Conservation (phyloP, 2,329 filamentous ascomycete species). For the Rhinocladiella similis region DNA sequence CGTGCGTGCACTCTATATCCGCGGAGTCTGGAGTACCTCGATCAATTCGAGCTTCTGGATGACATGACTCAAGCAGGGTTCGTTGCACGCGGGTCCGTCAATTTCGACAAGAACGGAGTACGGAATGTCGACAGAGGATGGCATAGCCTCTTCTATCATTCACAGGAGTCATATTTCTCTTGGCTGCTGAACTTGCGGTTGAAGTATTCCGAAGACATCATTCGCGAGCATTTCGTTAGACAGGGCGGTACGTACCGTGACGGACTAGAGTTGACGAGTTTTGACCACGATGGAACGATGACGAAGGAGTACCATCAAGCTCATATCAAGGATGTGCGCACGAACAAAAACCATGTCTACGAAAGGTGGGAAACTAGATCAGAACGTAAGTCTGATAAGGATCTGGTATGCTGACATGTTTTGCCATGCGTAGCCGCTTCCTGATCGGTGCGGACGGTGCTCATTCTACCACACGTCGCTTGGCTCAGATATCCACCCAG, state of each 20-base stretch:
- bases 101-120: conserved; percentile 1
- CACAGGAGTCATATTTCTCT: background rate
- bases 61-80: background rate
- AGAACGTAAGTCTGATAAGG: no score
- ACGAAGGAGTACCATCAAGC: no score
- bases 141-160: conserved; percentile 1
- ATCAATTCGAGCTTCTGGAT: conserved; percentile 3
- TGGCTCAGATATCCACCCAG: no score
- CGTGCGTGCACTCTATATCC: conserved; percentile 1
- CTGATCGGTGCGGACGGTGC: conserved; percentile 28
- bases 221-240: background rate
- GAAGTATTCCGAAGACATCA: conserved; percentile 5
- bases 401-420: no score
- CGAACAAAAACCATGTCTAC: no score
- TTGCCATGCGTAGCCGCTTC: background rate
- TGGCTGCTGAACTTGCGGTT: conserved; percentile 3
- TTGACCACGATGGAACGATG: no score
- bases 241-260: no score
- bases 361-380: no score
- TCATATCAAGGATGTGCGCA: no score
- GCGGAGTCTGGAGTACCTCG: conserved; percentile 3
- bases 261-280: no score
- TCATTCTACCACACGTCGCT: conserved; percentile 10
- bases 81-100: background rate
- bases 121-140: background rate